Base-by-base conservation (phyloP, 2,329 filamentous ascomycete species). In the Zarea fungicola region DNA sequence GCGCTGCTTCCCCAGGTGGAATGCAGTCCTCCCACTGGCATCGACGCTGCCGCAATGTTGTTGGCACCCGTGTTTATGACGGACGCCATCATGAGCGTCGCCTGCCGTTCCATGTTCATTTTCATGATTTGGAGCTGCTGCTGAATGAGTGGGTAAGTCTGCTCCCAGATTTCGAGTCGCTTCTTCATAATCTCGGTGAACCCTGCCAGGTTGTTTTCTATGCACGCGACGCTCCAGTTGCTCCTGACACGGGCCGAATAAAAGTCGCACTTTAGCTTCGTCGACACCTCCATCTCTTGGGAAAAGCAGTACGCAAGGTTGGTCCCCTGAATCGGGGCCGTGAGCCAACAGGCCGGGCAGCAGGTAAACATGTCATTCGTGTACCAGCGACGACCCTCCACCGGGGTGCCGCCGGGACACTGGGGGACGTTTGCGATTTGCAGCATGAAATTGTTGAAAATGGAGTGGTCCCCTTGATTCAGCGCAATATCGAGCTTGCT, bases 321-420 rank as follows among this genome's bases (percentile, higher is more conserved):
- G 6, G 25, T 51, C 2, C 23, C 37, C 28, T 47, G 21, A 4
- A 48, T 37, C 4, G 43, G 37, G 16, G 37, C 31, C 13, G 29
- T 42, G 18, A 47, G 32, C 49, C 42, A 42, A 31, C 42, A 51
- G 3, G 42, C n/a, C 2, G 42, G 48, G 19, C 48, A 42, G 36
- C 49, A 48, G 6, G 29, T 19, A 11, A 48, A 39, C 5, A 34
- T 16, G 9, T 37, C 43, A 28, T 39, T 23, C 4, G 25, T 46
- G 19, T 39, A 13, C 48, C 43, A 48, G 28, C 26, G 37, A 3
- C 28, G 18, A 4, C 39, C 36, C 10, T 23, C 37, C 6, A 31
- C 23, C 4, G 32, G 29, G 10, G 3, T 42, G 16, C 42, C 42
- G 3, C 49, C 42, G 4, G 37, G 48, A 6, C 31, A 48, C 3